Percentiles rank a stretch among this genome's conserved stretches.
phyloP scores from a whole-genome alignment of 2,329 filamentous ascomycete species.

The Colletotrichum abscissum region DNA sequence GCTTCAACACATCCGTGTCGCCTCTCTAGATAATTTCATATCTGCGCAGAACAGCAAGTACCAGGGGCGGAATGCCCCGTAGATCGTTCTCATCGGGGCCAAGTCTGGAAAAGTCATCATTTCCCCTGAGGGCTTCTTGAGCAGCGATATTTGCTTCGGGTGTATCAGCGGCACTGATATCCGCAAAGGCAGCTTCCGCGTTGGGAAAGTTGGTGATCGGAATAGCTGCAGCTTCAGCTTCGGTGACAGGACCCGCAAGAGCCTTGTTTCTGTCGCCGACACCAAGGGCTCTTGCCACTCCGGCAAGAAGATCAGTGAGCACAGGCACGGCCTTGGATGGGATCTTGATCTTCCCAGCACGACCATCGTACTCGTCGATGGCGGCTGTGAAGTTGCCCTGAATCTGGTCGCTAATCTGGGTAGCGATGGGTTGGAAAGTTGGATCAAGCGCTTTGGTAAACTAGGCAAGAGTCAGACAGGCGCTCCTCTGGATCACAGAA shows the following conservation, averaged over 20 bases:
- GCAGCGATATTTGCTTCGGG: not conserved
- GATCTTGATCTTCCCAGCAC: constrained; percentile 32
- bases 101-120: not conserved
- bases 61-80: constrained; percentile 16
- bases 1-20: not conserved
- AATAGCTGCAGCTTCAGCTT: not conserved
- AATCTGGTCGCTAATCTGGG: constrained; percentile 7
- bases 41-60: constrained; percentile 20
- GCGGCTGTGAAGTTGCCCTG: constrained; percentile 10
- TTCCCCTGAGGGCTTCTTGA: not conserved
- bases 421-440: not conserved
- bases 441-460: constrained; percentile 13
- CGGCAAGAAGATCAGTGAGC: constrained; percentile 21
- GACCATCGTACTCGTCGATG: constrained; percentile 20
- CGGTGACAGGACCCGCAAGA: not conserved
- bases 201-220: not conserved
- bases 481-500: not conserved
- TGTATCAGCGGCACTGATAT: constrained; percentile 19
- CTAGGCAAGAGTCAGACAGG: not conserved
- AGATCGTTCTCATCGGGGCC: constrained; percentile 22
- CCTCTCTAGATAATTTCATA: constrained; percentile 14
- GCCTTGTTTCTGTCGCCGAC: not conserved
- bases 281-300: constrained; percentile 20
- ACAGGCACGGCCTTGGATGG: constrained; percentile 23
- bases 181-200: not conserved